Evolutionary conservation across 129 eudicot genomes (phyloP), one percentile per base, ranked within the genome.

Genomic region (Escallonia herrerae): DNA sequence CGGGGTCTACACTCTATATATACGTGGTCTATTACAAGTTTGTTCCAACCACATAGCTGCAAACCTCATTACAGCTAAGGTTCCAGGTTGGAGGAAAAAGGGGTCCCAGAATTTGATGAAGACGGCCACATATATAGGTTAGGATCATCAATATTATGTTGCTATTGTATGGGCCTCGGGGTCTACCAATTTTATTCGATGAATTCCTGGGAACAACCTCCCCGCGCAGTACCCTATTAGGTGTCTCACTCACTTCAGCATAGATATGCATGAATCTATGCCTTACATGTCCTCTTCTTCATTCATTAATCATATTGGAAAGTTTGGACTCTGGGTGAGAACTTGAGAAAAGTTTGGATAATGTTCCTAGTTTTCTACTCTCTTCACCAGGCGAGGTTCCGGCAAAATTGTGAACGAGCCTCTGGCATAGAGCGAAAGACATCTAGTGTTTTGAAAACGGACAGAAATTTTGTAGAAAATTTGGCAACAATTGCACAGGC

Each of bases 131-230:
- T 53, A 2, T 3, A 11, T 53, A 11, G 58, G 58, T 53, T 9
- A 53, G 33, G 13, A 53, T 53, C 58, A 53, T 53, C 58, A 53
- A n/a, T 53, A 53, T 14, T 22, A 53, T 53, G 58, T 53, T 11
- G 58, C 58, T 53, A 53, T 53, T 53, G 58, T 13, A 53, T 53
- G 58, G 58, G 58, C 58, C 58, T 53, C 13, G 3, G 33, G 58
- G 15, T 33, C 58, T 3, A 15, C 58, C 33, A 3, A 4, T 11
- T 13, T 53, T 53, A 53, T 53, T 12, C 14, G n/a, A 13, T 53
- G 14, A 33, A 53, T 33, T 53, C 58, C 14, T 53, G 22, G 15
- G 15, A 53, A 12, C 58, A 53, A 53, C 58, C 58, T 8, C 54
- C 1, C 33, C 1, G 33, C 33, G 33, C 33, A 22, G 33, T 22